Base-by-base conservation (phyloP, 2,329 filamentous ascomycete species). In the Fusarium humuli region DNA sequence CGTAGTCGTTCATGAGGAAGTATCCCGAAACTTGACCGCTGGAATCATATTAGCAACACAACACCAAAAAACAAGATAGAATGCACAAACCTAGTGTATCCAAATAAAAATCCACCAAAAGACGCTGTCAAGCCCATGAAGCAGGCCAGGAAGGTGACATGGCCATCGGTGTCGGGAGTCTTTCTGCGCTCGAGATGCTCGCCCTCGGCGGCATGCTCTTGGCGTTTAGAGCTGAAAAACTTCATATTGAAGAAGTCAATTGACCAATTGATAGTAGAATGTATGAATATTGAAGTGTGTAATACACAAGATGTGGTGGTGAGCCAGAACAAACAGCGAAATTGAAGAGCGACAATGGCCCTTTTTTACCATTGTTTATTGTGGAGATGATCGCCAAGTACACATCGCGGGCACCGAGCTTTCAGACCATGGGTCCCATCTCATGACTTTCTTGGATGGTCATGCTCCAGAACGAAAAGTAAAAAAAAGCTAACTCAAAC, bases 1-100 rank as follows among this genome's bases (percentile, higher is more conserved):
- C 79, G 67, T 85, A 91, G 76, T 91, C 84, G 4, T 78, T 49
- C 88, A 90, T 90, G 58, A 83, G 78, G 70, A 91, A 86, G 78
- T 89, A 90, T 56, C 89, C 88, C 7, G 83, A 87, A 44, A 88
- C 87, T 71, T 89, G 87, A 79, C 88, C 87, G 75, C 85, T 87
- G 67, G 13, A 11, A 18, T 20, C 14, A 25, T 27, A 29, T 52
- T 56, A 52, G 18, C 37, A 52, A 45, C 53, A 57, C 3, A 23
- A 29, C 9, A 14, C 23, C 22, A 42, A 30, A 4, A 49, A 25
- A n/a, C 5, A 6, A 10, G 18, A 20, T 22, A 29, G 4, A 37
- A 42, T 27, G 22, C 12, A 70, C 80, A 41, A 80, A 87, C 85
- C 84, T 83, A 75, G 85, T 79, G 79, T 88, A 87, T 9, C 87